Conservation (phyloP, 2,329 filamentous ascomycete species). For the Aspergillus sp. region DNA sequence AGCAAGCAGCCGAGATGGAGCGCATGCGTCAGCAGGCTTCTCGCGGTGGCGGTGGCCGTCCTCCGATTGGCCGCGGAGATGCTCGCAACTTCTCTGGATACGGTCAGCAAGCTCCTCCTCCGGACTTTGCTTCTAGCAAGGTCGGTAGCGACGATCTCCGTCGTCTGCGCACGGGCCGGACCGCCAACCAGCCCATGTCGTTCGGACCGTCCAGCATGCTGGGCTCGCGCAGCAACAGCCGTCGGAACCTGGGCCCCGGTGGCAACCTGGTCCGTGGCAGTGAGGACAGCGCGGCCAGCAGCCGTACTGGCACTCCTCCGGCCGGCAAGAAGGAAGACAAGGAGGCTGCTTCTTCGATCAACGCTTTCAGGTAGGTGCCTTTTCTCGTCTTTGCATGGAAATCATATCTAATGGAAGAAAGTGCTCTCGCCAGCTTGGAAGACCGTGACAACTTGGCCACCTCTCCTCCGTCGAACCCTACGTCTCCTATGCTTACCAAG, state of each 20-base stretch:
- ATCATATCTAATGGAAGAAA: slow-evolving; percentile 12
- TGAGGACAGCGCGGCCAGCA: slow-evolving; percentile 82
- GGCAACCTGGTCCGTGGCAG: slow-evolving; percentile 64
- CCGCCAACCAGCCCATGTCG: slow-evolving; percentile 55
- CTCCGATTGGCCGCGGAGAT: slow-evolving; percentile 74
- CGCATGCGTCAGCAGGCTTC: slow-evolving; percentile 44
- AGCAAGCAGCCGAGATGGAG: slow-evolving; percentile 71
- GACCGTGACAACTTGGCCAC: slow-evolving; percentile 40
- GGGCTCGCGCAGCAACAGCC: slow-evolving; percentile 81
- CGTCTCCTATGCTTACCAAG: slow-evolving; percentile 42
- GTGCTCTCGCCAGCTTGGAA: slow-evolving; percentile 44
- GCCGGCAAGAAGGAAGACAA: slow-evolving; percentile 56
- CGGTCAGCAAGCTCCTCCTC: slow-evolving; percentile 60
- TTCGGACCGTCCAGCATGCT: slow-evolving; percentile 86
- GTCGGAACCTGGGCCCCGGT: slow-evolving; percentile 63
- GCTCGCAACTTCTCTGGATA: slow-evolving; percentile 74
- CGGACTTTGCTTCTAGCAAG: slow-evolving; percentile 66
- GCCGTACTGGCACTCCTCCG: slow-evolving; percentile 82
- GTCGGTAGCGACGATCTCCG: slow-evolving; percentile 88
- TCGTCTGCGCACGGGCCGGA: slow-evolving; percentile 60
- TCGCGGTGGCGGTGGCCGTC: slow-evolving; percentile 60
- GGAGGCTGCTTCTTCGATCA: slow-evolving; percentile 63
- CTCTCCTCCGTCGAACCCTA: slow-evolving; percentile 43
- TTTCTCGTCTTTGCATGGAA: not conserved
- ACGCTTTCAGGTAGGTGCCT: slow-evolving; percentile 80